phyloP scores from a whole-genome alignment of 2,329 filamentous ascomycete genomes.

The Clonostachys solani region DNA sequence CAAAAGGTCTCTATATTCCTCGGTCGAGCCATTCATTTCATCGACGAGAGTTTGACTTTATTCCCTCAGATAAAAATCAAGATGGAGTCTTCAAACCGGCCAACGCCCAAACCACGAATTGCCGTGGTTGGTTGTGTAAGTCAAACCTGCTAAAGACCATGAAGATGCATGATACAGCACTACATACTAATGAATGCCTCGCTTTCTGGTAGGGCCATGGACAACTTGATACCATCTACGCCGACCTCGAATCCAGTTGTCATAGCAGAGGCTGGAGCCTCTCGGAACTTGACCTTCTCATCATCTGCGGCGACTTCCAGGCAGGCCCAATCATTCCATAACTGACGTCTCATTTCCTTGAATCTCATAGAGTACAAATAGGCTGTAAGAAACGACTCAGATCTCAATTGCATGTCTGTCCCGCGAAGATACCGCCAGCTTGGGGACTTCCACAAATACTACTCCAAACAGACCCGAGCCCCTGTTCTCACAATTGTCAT shows the following conservation, averaged over 20 bases:
- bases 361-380: neutral
- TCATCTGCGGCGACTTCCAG: constrained; percentile 96
- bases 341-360: neutral
- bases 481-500: constrained; percentile 92
- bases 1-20: too few species aligned
- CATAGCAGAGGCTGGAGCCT: constrained; percentile 62
- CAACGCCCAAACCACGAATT: neutral
- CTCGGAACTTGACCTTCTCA: constrained; percentile 76
- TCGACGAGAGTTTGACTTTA: too few species aligned
- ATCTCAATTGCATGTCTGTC: constrained; percentile 85
- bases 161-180: neutral
- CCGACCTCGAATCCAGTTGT: constrained; percentile 66
- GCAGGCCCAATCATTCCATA: constrained; percentile 29
- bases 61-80: too few species aligned
- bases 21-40: too few species aligned
- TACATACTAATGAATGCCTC: too few species aligned
- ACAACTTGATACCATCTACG: constrained; percentile 86
- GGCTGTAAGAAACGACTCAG: constrained; percentile 80
- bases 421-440: constrained; percentile 83
- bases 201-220: constrained; percentile 69
- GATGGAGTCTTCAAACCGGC: too few species aligned
- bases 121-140: neutral
- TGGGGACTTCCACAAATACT: constrained; percentile 93
- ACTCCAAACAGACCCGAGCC: constrained; percentile 70
- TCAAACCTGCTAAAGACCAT: neutral